Evolutionary conservation across 805 yeast genomes (phyloP), one percentile per base, ranked within the genome.

Genomic region (Pichia membranifaciens): DNA sequence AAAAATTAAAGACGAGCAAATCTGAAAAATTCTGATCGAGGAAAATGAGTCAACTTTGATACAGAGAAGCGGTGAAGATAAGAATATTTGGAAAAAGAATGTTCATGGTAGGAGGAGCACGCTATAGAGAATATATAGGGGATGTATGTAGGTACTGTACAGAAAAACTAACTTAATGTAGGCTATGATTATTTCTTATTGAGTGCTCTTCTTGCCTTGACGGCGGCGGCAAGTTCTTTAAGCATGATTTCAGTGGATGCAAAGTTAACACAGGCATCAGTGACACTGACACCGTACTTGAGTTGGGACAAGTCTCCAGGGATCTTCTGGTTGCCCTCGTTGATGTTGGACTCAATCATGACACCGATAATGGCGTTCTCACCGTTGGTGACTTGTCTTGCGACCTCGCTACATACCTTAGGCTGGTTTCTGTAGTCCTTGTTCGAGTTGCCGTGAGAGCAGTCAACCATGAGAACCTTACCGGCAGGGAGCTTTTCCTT

Each of bases 371-470:
- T 81, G 50, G 72, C 71, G 45, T 78, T 76, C 66, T 88, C 95
- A 60, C 99, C 99, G 25, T 69, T 72, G 33, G 85, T 70, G 41
- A 91, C 73, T 71, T 93, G 98, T 56, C 79, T 80, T 43, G 91
- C 88, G 47, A 91, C 93, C 49, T 75, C 79, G 25, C 76, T 71
- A 55, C 88, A 82, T n/a, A 93, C 99, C 67, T 76, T 81, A 50
- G 99, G 97, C 73, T 93, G 99, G 73, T 93, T 93, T 65, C 81
- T 79, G 82, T 79, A 89, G 72, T 93, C 93, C 71, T 93, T 93
- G 69, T 76, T 81, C 34, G 97, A 89, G 75, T 93, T 93, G 60
- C 96, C 99, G 70, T 93, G 99, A 41, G 97, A 90, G 71, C 96
- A 93, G 71, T 93, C 99, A 52, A 93, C 85, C 99, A 93, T 93